Evolutionary conservation across 2,329 filamentous ascomycete genomes (phyloP).

Genomic region (Pyricularia grisea): DNA sequence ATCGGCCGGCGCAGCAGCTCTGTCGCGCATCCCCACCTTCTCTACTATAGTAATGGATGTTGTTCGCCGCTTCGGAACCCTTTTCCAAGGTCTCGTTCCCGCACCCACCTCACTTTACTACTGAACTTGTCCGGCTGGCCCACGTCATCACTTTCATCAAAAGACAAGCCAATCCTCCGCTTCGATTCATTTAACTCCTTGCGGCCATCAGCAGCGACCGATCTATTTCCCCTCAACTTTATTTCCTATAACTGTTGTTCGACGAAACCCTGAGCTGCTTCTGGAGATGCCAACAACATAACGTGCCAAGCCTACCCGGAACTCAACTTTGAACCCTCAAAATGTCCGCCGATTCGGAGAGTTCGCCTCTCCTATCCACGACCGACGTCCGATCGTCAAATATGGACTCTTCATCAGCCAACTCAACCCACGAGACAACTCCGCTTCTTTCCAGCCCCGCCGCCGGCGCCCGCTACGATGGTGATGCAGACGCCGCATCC

Average conservation of each 20-base stretch:
- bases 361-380: conserved; percentile 32
- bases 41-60: background rate
- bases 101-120: background rate
- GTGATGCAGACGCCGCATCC: conserved; percentile 19
- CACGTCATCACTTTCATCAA: background rate
- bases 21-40: background rate
- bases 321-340: background rate
- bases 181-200: background rate
- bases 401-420: conserved; percentile 11
- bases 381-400: conserved; percentile 15
- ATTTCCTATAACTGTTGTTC: background rate
- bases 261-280: background rate
- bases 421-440: conserved; percentile 31
- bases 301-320: background rate
- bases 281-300: background rate
- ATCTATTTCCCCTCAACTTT: background rate
- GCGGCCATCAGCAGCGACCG: background rate
- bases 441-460: conserved; percentile 35
- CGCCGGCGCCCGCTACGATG: conserved; percentile 24
- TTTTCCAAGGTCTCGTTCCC: background rate
- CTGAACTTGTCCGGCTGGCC: background rate
- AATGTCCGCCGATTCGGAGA: conserved; percentile 34
- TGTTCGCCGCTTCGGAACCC: background rate
- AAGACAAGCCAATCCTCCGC: background rate
- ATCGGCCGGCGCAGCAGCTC: background rate